Percentiles rank a stretch among this genome's conserved stretches.
Evolutionary conservation across 2,329 filamentous ascomycete species (phyloP).

Genomic region (Colletotrichum somersetense): DNA sequence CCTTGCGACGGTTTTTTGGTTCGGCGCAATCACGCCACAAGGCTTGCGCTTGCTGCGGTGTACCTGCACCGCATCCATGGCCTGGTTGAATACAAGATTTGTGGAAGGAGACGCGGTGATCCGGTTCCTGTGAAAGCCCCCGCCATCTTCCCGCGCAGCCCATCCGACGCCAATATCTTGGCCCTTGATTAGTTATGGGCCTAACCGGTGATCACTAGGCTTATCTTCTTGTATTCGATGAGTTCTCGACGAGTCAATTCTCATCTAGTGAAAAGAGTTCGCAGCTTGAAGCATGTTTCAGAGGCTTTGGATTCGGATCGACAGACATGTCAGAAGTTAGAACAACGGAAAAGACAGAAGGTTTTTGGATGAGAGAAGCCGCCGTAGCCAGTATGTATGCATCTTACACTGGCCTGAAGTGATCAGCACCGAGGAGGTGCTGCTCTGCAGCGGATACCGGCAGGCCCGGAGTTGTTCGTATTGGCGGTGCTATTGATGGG

Average conservation of each 20-base stretch:
- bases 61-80: not conserved
- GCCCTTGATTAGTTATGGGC: not conserved
- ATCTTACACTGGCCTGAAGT: not conserved
- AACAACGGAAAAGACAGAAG: not conserved
- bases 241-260: not conserved
- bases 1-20: not conserved
- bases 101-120: not conserved
- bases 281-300: too few relatives aligned
- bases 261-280: not conserved
- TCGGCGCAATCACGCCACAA: not conserved
- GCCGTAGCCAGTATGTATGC: not conserved
- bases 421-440: too few relatives aligned
- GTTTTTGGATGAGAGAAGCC: not conserved
- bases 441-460: not conserved
- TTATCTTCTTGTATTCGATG: not conserved
- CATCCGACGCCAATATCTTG: not conserved
- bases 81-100: not conserved
- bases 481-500: not conserved
- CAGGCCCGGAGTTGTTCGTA: not conserved
- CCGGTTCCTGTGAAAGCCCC: not conserved
- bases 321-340: too few relatives aligned
- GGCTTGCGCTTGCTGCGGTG: not conserved
- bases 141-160: not conserved
- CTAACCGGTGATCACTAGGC: not conserved
- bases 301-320: not conserved